These are phyloP conservation scores for Phytophthora boehmeriae DNA, from an alignment of 352 stramenopile species.

Conservation along the genomic window DNA sequence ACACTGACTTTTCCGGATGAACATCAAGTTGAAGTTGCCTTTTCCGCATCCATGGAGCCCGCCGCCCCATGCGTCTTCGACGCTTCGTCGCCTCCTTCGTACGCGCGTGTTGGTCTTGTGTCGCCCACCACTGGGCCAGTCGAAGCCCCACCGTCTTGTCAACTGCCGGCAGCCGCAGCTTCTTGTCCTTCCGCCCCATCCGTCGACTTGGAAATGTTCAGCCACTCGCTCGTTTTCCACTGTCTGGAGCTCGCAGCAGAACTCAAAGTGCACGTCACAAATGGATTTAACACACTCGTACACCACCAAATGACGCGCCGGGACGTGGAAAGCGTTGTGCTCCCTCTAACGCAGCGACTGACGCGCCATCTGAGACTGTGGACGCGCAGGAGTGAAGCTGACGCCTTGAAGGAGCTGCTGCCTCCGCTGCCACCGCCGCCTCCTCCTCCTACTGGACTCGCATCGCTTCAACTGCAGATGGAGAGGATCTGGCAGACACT, in stretches of 20 bases:
- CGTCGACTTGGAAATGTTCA: constrained; percentile 28
- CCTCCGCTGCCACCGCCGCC: too few relatives aligned
- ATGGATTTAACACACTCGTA: background rate
- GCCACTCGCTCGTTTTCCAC: constrained; percentile 8
- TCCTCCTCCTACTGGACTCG: background rate
- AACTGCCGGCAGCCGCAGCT: constrained; percentile 2
- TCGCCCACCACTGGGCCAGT: too few relatives aligned
- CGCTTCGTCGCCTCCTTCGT: too few relatives aligned
- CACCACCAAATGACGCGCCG: background rate
- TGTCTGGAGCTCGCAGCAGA: constrained; percentile 9
- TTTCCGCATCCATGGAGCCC: too few relatives aligned
- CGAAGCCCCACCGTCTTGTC: too few relatives aligned
- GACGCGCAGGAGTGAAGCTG: background rate
- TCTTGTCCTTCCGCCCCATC: background rate
- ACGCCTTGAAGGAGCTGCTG: constrained; percentile 7
- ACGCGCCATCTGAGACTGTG: constrained; percentile 7
- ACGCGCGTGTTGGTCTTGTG: too few relatives aligned
- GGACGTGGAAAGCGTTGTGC: background rate
- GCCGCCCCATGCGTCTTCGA: background rate
- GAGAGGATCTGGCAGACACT: constrained; percentile 18
- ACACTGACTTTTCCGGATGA: too few relatives aligned
- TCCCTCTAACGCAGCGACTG: background rate
- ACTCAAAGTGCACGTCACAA: constrained; percentile 9
- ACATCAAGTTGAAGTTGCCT: too few relatives aligned
- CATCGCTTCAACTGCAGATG: constrained; percentile 12